Base-by-base conservation (phyloP, 495 filamentous ascomycete genomes). In the Daldinia vernicosa region DNA sequence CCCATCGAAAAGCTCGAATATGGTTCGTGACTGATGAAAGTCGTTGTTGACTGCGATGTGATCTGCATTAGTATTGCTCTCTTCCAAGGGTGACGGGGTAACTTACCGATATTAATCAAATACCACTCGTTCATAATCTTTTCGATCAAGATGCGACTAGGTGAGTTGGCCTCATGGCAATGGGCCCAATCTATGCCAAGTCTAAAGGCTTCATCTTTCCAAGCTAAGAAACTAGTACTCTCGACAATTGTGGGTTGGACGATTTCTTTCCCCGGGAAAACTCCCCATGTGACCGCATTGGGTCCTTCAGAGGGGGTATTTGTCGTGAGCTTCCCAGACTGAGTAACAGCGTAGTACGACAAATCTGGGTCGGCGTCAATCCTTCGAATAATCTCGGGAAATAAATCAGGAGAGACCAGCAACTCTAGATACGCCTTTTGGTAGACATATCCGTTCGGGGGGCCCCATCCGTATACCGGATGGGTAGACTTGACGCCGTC, bases 231-330 rank as follows among this genome's bases (percentile, higher is more conserved):
- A 80, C 92, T 95, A 79, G 98, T 89, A 6, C 93, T 97, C 81
- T 99, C 96, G 52, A 98, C 95, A 67, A 99, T 96, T n/a, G 96
- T 99, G 11, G 96, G 96, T 78, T 99, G 96, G 50, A 99, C 93
- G 75, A 99, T 98, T 79, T 99, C 96, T 77, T 97, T 95, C 35
- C 95, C 95, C 11, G 96, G 94, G 83, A 98, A 99, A 50, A 98
- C 97, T 80, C 96, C 96, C 96, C 96, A 99, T 4, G 96, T 99
- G 55, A 99, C 89, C 11, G 96, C 96, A 74, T 98, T 99, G 26
- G 96, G 96, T 14, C 91, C 93, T 51, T 94, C 93, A 39, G 88
- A 88, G 26, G 86, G 87, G 12, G 92, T 87, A 74, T 98, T 98
- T n/a, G 93, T 96, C 74, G 88, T 87, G 60, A 98, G 84, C 64